A percentile compares a stretch with the other conserved stretches of the same genome.
These are phyloP conservation scores for Dioszegia hungarica DNA, from an alignment of 768 basidiomycete species.

Conservation along the genomic window DNA sequence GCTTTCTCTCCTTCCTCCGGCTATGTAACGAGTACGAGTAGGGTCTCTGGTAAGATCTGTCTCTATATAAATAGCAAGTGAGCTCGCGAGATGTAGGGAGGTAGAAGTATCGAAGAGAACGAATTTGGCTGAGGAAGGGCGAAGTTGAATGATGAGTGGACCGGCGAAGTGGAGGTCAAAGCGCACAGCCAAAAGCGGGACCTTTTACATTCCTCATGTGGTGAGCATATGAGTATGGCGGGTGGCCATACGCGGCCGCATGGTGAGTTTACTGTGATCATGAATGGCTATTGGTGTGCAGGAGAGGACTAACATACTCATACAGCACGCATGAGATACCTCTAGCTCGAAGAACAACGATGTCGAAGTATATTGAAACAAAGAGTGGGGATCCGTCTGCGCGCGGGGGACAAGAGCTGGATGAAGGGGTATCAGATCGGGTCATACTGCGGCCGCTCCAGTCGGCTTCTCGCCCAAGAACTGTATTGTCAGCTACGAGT, in stretches of 20 bases:
- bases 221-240: no score
- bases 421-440: not conserved
- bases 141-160: not conserved
- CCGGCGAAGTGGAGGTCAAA: not conserved
- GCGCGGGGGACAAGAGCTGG: no score
- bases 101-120: not conserved
- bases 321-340: not conserved
- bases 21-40: no score
- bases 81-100: not conserved
- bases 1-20: no score
- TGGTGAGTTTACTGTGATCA: no score
- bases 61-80: no score
- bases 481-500: not conserved
- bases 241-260: no score
- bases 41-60: no score
- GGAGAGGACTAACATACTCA: not conserved
- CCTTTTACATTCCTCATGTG: no score
- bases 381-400: not conserved
- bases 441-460: not conserved
- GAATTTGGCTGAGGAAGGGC: no score
- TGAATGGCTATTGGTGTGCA: no score
- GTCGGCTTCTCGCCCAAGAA: conserved; percentile 6
- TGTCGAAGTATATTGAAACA: not conserved
- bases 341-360: not conserved
- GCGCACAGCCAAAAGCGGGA: not conserved